Base-by-base conservation (phyloP, 1,139 yeast species). In the Kluyveromyces sp. region DNA sequence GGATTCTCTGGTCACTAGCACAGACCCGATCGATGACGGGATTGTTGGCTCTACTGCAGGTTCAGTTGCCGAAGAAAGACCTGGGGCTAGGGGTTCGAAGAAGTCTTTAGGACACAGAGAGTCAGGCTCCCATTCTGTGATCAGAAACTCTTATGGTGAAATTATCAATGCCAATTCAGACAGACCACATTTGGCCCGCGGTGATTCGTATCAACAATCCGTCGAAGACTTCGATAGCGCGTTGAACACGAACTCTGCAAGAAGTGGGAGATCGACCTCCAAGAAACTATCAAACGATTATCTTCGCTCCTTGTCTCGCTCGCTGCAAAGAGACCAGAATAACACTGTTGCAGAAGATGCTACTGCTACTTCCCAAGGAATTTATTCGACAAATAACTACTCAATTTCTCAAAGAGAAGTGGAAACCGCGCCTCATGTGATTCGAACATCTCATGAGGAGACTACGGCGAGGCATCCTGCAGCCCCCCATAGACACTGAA, bases 81-180 rank as follows among this genome's bases (percentile, higher is more conserved):
- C 18, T 22, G n/a, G 30, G 34, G 33, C 13, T n/a, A 25, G 35
- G n/a, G 33, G 28, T 8, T 29, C 7, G 2, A 44, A 18, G 2
- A 22, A 17, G 15, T n/a, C n/a, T n/a, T n/a, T n/a, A n/a, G n/a
- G n/a, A n/a, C n/a, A n/a, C n/a, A n/a, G n/a, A n/a, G n/a, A n/a
- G n/a, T n/a, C n/a, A n/a, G 45, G 43, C 15, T 20, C 33, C 15
- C 40, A 40, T 16, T 48, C 44, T 16, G 22, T 39, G 12, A 54
- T 59, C 22, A 51, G 59, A 33, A 59, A 59, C 46, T 58, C 62
- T 2, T 54, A 56, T 39, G 64, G 64, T 25, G 60, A 58, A 41
- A 47, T 47, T 29, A 57, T 58, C 37, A 43, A 44, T 15, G 52
- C 50, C 43, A 46, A 50, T 31, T 51, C 56, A 4, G 51, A 54